Evolutionary conservation across 176 grass and related monocot species (phyloP).

Genomic region (Lolium perenne): DNA sequence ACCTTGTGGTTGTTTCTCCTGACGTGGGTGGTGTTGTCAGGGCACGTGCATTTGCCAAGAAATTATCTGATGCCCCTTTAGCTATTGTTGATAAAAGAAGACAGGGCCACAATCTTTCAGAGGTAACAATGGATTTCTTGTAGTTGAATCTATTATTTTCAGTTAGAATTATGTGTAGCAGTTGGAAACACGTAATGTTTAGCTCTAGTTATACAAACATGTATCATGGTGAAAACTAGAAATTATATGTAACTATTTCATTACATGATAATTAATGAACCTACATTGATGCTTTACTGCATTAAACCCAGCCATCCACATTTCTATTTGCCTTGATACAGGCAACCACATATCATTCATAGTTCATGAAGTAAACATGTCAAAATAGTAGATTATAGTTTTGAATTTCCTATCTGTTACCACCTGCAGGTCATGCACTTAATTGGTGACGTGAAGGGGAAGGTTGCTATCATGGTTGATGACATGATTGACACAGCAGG

Average conservation of each 20-base stretch:
- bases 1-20: slow-evolving; percentile 96
- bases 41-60: slow-evolving; percentile 90
- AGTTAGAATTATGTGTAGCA: not conserved
- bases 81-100: slow-evolving; percentile 99
- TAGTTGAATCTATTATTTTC: not conserved
- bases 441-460: slow-evolving; percentile 96
- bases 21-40: slow-evolving; percentile 95
- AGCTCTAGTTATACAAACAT: not conserved
- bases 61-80: slow-evolving; percentile 83
- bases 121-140: slow-evolving; percentile 49
- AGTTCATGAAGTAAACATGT: not conserved
- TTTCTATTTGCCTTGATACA: not conserved
- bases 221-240: not conserved
- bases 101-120: slow-evolving; percentile 91
- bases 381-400: not conserved
- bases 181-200: not conserved
- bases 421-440: slow-evolving; percentile 87
- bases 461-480: slow-evolving; percentile 94
- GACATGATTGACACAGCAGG: slow-evolving; percentile 99
- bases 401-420: slow-evolving; percentile 12
- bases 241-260: not conserved
- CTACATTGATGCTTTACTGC: not conserved
- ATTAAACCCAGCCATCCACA: not conserved
- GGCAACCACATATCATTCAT: not conserved
- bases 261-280: not conserved